Evolutionary conservation across 1,284 basidiomycete genomes (phyloP).

Genomic region (Erythrobasidium hasegawianum): DNA sequence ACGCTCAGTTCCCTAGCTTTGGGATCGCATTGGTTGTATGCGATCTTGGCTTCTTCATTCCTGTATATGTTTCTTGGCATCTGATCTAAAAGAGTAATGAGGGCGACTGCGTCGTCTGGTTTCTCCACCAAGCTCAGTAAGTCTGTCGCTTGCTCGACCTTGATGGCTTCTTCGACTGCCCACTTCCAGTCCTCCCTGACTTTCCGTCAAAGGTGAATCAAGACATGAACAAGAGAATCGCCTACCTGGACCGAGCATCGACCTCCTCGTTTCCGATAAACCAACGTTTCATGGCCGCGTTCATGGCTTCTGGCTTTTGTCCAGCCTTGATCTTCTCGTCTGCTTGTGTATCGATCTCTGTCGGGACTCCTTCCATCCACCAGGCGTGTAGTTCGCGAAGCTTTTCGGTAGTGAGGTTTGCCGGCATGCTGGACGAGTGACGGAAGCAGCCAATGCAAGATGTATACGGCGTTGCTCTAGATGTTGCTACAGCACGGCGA

Average conservation of each 20-base stretch:
- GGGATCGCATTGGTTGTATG: slow-evolving; percentile 20
- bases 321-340: not conserved
- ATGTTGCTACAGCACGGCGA: not conserved
- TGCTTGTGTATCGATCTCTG: not conserved
- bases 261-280: slow-evolving; percentile 21
- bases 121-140: not conserved
- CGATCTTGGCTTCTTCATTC: slow-evolving; percentile 32
- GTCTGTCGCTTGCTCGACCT: not conserved
- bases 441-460: not conserved
- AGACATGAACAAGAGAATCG: not conserved
- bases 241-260: slow-evolving; percentile 5
- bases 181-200: not conserved
- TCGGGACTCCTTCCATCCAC: slow-evolving; percentile 10
- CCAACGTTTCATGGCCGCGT: slow-evolving; percentile 15
- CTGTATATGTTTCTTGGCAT: slow-evolving; percentile 35
- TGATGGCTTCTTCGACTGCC: slow-evolving; percentile 17
- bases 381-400: slow-evolving; percentile 9
- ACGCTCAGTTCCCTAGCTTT: slow-evolving; percentile 10
- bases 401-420: not conserved
- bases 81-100: slow-evolving; percentile 33
- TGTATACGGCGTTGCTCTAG: not conserved
- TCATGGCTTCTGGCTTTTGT: not conserved
- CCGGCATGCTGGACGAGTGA: slow-evolving; percentile 2
- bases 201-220: not conserved
- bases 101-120: slow-evolving; percentile 18